Evolutionary conservation across 1,284 basidiomycete genomes (phyloP).

Genomic region (Leccinum pachyderme): DNA sequence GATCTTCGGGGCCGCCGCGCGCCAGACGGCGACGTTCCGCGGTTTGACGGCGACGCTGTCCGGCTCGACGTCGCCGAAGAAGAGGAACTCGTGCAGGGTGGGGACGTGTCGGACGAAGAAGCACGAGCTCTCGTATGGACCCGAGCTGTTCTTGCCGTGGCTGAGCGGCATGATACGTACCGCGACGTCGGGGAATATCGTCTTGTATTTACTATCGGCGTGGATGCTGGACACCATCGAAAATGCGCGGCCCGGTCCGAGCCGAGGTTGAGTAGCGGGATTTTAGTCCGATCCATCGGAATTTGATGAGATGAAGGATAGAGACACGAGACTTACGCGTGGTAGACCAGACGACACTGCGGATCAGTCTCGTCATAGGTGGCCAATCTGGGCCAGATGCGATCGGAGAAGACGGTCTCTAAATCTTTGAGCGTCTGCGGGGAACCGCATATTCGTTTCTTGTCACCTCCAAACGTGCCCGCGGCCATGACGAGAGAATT

Average conservation of each 20-base stretch:
- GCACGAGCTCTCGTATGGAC: conserved; percentile 65
- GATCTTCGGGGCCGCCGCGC: conserved; percentile 65
- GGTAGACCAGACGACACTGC: conserved; percentile 55
- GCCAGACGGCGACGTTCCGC: conserved; percentile 66
- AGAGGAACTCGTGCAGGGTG: conserved; percentile 63
- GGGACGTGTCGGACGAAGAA: conserved; percentile 71
- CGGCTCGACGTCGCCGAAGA: conserved; percentile 84
- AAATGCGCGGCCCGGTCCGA: not conserved
- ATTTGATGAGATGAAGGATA: not conserved
- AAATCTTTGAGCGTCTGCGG: conserved; percentile 65
- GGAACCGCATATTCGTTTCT: conserved; percentile 65
- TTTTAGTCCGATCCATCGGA: conserved; percentile 10
- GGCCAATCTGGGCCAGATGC: conserved; percentile 81
- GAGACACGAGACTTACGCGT: conserved; percentile 43
- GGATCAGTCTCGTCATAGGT: conserved; percentile 65
- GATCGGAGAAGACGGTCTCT: conserved; percentile 71
- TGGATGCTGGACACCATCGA: conserved; percentile 35
- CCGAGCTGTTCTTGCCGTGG: conserved; percentile 59
- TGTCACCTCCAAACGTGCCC: conserved; percentile 60
- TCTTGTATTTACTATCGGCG: conserved; percentile 49
- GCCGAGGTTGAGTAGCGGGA: not conserved
- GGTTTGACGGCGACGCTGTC: conserved; percentile 62
- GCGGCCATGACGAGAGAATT: conserved; percentile 73
- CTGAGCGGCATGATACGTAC: conserved; percentile 67
- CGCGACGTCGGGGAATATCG: conserved; percentile 54